A percentile compares a stretch with the other conserved stretches of the same genome.
Evolutionary conservation across 2,329 filamentous ascomycete genomes (phyloP).

Genomic region (Ceratocystis cacaofunesta): DNA sequence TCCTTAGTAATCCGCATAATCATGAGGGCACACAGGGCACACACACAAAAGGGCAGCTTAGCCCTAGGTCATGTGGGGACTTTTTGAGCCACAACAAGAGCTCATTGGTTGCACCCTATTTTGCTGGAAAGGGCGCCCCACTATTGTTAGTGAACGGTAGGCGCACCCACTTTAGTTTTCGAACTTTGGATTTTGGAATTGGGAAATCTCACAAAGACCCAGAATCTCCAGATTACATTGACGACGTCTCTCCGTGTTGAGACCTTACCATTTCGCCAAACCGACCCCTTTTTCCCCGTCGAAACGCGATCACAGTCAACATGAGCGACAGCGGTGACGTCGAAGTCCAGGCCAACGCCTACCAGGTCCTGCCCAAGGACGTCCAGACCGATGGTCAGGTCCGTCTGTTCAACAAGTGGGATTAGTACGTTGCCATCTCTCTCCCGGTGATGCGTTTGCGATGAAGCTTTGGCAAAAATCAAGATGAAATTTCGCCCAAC

Average conservation of each 20-base stretch:
- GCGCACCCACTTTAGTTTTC: slow-evolving; percentile 17
- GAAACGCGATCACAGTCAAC: slow-evolving; percentile 26
- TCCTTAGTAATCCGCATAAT: slow-evolving; percentile 16
- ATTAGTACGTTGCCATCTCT: slow-evolving; percentile 36
- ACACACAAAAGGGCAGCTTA: slow-evolving; percentile 26
- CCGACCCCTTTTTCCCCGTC: slow-evolving; percentile 20
- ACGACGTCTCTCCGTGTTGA: slow-evolving; percentile 17
- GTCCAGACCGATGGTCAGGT: slow-evolving; percentile 80
- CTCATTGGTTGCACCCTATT: slow-evolving; percentile 27
- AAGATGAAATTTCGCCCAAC: slow-evolving; percentile 1
- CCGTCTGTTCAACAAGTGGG: slow-evolving; percentile 97
- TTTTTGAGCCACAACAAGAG: slow-evolving; percentile 21
- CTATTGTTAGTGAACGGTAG: slow-evolving; percentile 14
- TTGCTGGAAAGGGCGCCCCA: slow-evolving; percentile 26
- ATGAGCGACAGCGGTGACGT: slow-evolving; percentile 96
- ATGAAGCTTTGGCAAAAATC: slow-evolving; percentile 7
- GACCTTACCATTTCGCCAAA: slow-evolving; percentile 25
- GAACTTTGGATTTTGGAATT: slow-evolving; percentile 17
- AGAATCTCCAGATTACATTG: slow-evolving; percentile 16
- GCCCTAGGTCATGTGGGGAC: slow-evolving; percentile 28
- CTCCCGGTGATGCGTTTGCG: slow-evolving; percentile 7
- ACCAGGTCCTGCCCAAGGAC: slow-evolving; percentile 82
- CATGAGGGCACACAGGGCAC: slow-evolving; percentile 18
- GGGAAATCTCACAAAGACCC: slow-evolving; percentile 18
- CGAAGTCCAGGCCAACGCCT: slow-evolving; percentile 68